Evolutionary conservation across 768 basidiomycete species (phyloP).

Genomic region (Leccinum fibrillosum): DNA sequence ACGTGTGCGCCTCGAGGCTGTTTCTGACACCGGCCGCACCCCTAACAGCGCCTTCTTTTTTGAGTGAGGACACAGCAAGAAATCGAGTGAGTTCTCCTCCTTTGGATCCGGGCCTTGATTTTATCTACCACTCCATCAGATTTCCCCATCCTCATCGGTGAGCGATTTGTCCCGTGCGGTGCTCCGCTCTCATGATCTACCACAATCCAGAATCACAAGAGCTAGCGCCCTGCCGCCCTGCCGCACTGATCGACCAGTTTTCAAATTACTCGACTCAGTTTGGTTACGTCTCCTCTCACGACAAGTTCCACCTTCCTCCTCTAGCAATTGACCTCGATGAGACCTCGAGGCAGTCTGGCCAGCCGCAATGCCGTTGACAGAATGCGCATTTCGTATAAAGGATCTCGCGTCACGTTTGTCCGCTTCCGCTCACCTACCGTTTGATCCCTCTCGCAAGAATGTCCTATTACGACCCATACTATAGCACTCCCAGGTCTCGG

Average conservation of each 20-base stretch:
- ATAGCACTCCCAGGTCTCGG: slow-evolving; percentile 30
- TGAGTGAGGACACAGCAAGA: background rate
- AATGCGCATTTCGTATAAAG: slow-evolving; percentile 25
- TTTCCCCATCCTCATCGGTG: background rate
- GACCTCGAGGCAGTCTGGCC: slow-evolving; percentile 29
- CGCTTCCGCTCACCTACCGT: slow-evolving; percentile 3
- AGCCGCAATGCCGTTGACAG: slow-evolving; percentile 16
- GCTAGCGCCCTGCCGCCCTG: slow-evolving; percentile 4
- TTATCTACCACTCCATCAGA: background rate
- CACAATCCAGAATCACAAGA: background rate
- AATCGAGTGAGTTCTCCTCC: background rate
- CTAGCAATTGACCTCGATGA: slow-evolving; percentile 19
- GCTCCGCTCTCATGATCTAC: slow-evolving; percentile 17
- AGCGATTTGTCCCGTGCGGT: slow-evolving; percentile 12
- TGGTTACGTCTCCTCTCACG: slow-evolving; percentile 9
- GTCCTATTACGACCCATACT: slow-evolving; percentile 45
- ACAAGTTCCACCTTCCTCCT: slow-evolving; percentile 15
- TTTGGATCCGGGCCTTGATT: background rate
- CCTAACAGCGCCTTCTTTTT: slow-evolving; percentile 10
- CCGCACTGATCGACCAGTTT: slow-evolving; percentile 15
- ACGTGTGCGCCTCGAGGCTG: slow-evolving; percentile 24
- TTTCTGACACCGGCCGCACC: slow-evolving; percentile 1
- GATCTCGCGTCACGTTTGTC: background rate
- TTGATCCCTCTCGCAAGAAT: slow-evolving; percentile 25
- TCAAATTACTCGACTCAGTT: slow-evolving; percentile 21